phyloP scores from a whole-genome alignment of 371 early-diverging fungal genomes.

The Mucor indicus region DNA sequence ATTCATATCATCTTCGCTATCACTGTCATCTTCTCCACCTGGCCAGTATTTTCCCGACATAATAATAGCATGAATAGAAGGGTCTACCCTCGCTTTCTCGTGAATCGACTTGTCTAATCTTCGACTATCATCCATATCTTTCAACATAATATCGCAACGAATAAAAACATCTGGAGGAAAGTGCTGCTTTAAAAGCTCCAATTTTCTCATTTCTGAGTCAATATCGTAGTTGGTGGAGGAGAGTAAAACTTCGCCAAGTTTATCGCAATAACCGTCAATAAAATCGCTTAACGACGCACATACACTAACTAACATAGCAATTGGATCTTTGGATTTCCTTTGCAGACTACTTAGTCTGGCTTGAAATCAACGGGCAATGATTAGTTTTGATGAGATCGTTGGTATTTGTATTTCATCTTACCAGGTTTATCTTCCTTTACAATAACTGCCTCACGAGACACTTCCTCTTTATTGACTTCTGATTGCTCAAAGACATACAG shows the following conservation, averaged over 20 bases:
- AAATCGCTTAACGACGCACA: slow-evolving; percentile 26
- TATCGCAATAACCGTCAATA: slow-evolving; percentile 25
- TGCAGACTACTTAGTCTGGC: slow-evolving; percentile 18
- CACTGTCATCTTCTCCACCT: slow-evolving; percentile 16
- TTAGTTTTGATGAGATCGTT: not conserved
- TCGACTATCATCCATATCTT: slow-evolving; percentile 29
- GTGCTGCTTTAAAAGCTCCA: slow-evolving; percentile 33
- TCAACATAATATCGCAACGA: slow-evolving; percentile 42
- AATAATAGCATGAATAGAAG: slow-evolving; percentile 22
- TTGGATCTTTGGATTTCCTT: slow-evolving; percentile 21
- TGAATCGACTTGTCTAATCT: slow-evolving; percentile 33
- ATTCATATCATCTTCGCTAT: slow-evolving; percentile 12
- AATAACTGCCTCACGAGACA: not conserved
- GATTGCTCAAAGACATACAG: slow-evolving; percentile 23
- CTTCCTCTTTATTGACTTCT: slow-evolving; percentile 17
- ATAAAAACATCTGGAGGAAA: slow-evolving; percentile 30
- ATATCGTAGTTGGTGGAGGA: slow-evolving; percentile 22
- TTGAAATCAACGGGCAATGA: not conserved
- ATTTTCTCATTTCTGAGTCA: slow-evolving; percentile 18
- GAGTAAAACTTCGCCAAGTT: slow-evolving; percentile 17
- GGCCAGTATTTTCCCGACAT: slow-evolving; percentile 40
- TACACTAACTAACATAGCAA: slow-evolving; percentile 35
- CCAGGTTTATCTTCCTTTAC: slow-evolving; percentile 22
- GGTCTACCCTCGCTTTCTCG: slow-evolving; percentile 2
- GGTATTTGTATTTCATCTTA: not conserved